These are phyloP conservation scores for Trichoderma sp. DNA, from an alignment of 2,329 filamentous ascomycete genomes.

Conservation along the genomic window DNA sequence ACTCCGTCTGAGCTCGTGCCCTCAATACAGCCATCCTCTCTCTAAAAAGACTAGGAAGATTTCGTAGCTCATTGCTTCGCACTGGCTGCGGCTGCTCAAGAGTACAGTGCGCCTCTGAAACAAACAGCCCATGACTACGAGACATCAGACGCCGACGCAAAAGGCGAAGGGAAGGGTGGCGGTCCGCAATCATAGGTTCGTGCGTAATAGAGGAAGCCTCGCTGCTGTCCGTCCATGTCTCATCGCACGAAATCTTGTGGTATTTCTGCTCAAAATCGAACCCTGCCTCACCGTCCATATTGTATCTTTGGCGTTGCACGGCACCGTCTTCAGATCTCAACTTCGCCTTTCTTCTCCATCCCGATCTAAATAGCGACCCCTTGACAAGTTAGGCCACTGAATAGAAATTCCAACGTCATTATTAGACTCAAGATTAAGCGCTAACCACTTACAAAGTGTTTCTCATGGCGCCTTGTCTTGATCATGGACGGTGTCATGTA, in stretches of 20 bases:
- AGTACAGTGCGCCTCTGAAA: slow-evolving; percentile 30
- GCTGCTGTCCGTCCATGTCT: not conserved
- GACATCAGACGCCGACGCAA: slow-evolving; percentile 24
- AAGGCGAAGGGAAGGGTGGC: slow-evolving; percentile 18
- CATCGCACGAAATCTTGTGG: not conserved
- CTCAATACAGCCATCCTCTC: slow-evolving; percentile 16
- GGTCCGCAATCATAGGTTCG: not conserved
- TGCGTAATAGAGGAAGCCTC: not conserved
- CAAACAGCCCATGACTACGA: slow-evolving; percentile 24
- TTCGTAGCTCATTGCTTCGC: slow-evolving; percentile 30
- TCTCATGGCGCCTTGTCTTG: not conserved
- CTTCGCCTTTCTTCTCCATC: not conserved
- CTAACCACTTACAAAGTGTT: not conserved
- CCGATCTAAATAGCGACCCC: not conserved
- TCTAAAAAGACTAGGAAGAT: slow-evolving; percentile 27
- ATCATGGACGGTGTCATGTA: not conserved
- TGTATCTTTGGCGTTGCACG: slow-evolving; percentile 19
- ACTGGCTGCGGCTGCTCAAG: slow-evolving; percentile 34
- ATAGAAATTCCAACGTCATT: not conserved
- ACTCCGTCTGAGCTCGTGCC: slow-evolving; percentile 13
- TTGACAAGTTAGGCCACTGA: not conserved
- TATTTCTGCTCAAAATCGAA: not conserved
- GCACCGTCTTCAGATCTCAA: not conserved
- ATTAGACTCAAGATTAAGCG: not conserved
- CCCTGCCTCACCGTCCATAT: slow-evolving; percentile 26